Evolutionary conservation across 331 rosid species (phyloP).

Genomic region (Prunus yedoensis): DNA sequence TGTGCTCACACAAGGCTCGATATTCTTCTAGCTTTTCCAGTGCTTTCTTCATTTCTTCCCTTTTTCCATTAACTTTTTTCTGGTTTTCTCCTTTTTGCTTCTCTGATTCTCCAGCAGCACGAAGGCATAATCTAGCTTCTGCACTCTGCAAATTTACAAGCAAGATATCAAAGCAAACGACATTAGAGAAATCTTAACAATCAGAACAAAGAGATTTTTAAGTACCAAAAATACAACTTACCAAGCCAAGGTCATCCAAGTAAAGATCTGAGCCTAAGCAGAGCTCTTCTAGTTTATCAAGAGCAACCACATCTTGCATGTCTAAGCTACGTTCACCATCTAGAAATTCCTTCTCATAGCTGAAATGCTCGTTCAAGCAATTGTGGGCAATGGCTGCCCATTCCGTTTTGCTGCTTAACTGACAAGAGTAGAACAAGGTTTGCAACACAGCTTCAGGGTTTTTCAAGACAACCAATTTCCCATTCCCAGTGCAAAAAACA

Average conservation of each 20-base stretch:
- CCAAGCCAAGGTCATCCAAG: constrained; percentile 69
- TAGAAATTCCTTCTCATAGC: constrained; percentile 34
- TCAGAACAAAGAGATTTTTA: too few relatives aligned
- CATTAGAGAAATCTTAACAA: too few relatives aligned
- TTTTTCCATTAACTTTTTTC: constrained; percentile 18
- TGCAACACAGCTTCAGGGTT: constrained; percentile 64
- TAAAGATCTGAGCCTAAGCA: constrained; percentile 41
- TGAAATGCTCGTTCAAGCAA: constrained; percentile 48
- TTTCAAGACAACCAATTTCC: constrained; percentile 34
- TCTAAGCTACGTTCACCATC: constrained; percentile 24
- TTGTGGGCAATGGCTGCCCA: constrained; percentile 21
- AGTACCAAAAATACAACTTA: constrained; percentile 15
- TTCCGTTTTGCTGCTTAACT: constrained; percentile 31
- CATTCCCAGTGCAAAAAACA: constrained; percentile 45
- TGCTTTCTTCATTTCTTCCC: background rate
- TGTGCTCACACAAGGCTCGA: constrained; percentile 23
- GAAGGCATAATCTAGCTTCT: constrained; percentile 58
- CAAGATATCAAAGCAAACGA: background rate
- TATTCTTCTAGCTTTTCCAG: constrained; percentile 33
- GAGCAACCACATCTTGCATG: constrained; percentile 29
- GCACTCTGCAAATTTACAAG: constrained; percentile 42
- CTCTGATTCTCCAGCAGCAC: constrained; percentile 55
- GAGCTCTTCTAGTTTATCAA: constrained; percentile 38
- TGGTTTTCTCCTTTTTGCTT: constrained; percentile 40
- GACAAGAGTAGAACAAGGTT: constrained; percentile 53